phyloP scores from a whole-genome alignment of 2,329 filamentous ascomycete genomes.

The Claviceps sp. region DNA sequence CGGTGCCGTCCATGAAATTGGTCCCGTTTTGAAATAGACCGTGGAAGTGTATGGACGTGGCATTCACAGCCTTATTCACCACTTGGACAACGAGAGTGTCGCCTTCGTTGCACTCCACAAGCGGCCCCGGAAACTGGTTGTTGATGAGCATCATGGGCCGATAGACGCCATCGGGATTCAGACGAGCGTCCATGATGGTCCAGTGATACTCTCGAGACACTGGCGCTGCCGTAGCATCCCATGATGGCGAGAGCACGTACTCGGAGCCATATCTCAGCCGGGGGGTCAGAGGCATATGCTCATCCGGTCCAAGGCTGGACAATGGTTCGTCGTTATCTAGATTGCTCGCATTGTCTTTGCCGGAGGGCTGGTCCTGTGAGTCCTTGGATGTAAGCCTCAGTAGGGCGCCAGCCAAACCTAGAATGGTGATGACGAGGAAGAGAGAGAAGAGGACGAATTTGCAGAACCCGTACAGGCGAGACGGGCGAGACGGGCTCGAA shows the following conservation, averaged over 20 bases:
- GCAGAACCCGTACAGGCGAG: slow-evolving; percentile 2
- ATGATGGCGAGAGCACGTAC: slow-evolving; percentile 43
- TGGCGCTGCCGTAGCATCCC: slow-evolving; percentile 38
- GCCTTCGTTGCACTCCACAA: slow-evolving; percentile 60
- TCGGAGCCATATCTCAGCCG: slow-evolving; percentile 25
- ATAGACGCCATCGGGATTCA: slow-evolving; percentile 47
- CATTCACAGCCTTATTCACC: slow-evolving; percentile 52
- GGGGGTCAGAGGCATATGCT: slow-evolving; percentile 11
- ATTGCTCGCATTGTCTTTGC: neutral
- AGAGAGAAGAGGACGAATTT: slow-evolving; percentile 10
- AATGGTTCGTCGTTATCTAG: neutral
- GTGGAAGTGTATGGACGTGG: slow-evolving; percentile 61
- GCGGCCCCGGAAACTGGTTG: slow-evolving; percentile 58
- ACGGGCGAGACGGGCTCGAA: neutral
- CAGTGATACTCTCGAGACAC: slow-evolving; percentile 45
- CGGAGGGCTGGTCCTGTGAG: neutral
- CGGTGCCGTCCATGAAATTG: slow-evolving; percentile 60
- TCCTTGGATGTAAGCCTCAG: slow-evolving; percentile 9
- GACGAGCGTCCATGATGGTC: slow-evolving; percentile 42
- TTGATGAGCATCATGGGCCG: slow-evolving; percentile 58
- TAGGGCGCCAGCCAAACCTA: slow-evolving; percentile 11
- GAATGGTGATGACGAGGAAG: slow-evolving; percentile 12
- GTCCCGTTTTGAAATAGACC: slow-evolving; percentile 67
- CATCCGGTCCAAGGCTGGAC: slow-evolving; percentile 11
- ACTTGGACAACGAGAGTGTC: slow-evolving; percentile 59